Conservation (phyloP, 805 yeast genomes). For the Saccharomycopsis sp. region DNA sequence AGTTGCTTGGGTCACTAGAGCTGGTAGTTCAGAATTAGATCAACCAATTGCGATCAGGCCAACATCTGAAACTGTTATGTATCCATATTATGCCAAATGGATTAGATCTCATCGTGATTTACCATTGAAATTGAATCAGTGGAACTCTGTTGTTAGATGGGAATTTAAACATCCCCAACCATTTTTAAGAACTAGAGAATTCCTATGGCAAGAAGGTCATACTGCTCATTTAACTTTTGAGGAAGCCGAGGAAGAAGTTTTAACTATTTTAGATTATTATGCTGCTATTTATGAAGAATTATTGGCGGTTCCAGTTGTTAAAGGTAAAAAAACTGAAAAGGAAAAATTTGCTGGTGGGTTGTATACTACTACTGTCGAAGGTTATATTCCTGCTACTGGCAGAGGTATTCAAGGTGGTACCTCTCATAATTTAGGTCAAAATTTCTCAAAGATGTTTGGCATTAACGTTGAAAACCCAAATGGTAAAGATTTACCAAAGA, state of each 20-base stretch:
- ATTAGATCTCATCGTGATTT: constrained; percentile 96
- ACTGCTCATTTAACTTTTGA: constrained; percentile 87
- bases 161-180: constrained; percentile 99
- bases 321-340: constrained; percentile 93
- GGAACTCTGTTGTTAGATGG: constrained; percentile 99
- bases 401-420: constrained; percentile 99
- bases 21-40: constrained; percentile 89
- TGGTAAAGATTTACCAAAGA: constrained; percentile 79
- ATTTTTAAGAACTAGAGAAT: constrained; percentile 96
- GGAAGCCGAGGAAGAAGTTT: constrained; percentile 78
- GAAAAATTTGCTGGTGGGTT: constrained; percentile 98
- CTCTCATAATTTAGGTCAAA: constrained; percentile 95
- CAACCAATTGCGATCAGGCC: constrained; percentile 99
- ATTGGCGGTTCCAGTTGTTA: constrained; percentile 94
- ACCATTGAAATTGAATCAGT: constrained; percentile 93
- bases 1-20: constrained; percentile 99
- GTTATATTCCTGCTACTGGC: constrained; percentile 96
- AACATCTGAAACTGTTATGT: constrained; percentile 99
- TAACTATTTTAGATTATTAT: constrained; percentile 80
- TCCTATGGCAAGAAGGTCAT: constrained; percentile 99
- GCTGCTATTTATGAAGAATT: constrained; percentile 80
- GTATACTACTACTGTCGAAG: constrained; percentile 93
- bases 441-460: constrained; percentile 97
- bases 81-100: constrained; percentile 99
- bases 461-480: constrained; percentile 93